Evolutionary conservation across 768 basidiomycete species (phyloP).

Genomic region (Rhodotorula babjevae): DNA sequence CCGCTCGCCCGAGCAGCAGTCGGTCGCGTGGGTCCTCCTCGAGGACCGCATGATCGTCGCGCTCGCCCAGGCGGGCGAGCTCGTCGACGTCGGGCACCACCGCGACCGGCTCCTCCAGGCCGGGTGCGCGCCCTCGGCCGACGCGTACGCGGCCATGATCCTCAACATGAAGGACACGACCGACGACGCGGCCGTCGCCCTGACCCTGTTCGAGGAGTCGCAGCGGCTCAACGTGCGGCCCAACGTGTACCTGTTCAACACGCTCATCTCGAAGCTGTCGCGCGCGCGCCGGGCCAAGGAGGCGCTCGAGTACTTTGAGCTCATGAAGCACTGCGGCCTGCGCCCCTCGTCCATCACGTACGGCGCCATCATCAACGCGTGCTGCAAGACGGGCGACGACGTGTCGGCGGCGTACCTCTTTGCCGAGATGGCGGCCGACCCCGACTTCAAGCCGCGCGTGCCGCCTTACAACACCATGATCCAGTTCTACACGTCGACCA

Average conservation of each 20-base stretch:
- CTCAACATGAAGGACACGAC: conserved; percentile 83
- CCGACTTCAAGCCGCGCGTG: conserved; percentile 76
- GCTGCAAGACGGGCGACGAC: conserved; percentile 85
- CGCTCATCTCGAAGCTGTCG: conserved; percentile 89
- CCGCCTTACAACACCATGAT: conserved; percentile 99
- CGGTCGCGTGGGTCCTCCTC: conserved; percentile 64
- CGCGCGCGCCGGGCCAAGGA: conserved; percentile 89
- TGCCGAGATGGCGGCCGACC: conserved; percentile 68
- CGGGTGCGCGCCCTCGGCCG: conserved; percentile 72
- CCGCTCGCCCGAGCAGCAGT: conserved; percentile 53
- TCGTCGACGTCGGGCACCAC: conserved; percentile 75
- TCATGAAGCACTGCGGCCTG: conserved; percentile 66
- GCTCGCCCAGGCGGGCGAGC: conserved; percentile 70
- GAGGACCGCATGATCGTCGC: conserved; percentile 89
- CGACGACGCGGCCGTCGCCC: conserved; percentile 83
- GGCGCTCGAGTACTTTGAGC: conserved; percentile 77
- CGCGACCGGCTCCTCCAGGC: conserved; percentile 69
- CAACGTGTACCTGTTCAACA: conserved; percentile 90
- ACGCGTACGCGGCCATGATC: conserved; percentile 78
- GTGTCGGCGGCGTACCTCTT: conserved; percentile 76
- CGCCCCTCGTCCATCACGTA: conserved; percentile 81
- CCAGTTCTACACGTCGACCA: conserved; percentile 87
- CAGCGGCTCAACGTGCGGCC: conserved; percentile 64
- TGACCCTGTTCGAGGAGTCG: conserved; percentile 76
- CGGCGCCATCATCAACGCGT: conserved; percentile 82